Conservation (phyloP, 2,329 filamentous ascomycete genomes). For the Penicillium sclerotiorum region DNA sequence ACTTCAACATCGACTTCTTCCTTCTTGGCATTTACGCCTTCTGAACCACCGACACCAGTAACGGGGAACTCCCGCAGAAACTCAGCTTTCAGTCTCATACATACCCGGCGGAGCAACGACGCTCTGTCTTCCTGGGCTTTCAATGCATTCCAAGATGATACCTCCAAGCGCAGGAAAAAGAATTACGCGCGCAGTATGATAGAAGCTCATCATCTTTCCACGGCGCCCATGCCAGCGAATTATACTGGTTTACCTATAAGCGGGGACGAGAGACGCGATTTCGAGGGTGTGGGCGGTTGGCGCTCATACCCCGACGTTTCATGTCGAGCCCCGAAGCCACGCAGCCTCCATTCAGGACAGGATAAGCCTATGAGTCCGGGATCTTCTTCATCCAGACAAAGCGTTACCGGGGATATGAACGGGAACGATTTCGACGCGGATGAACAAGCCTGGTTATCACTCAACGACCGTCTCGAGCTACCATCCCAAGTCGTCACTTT, state of each 20-base stretch:
- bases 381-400: constrained; percentile 29
- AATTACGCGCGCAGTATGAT: constrained; percentile 23
- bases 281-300: constrained; percentile 49
- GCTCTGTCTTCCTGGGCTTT: constrained; percentile 8
- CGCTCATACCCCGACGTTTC: constrained; percentile 22
- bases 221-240: constrained; percentile 12
- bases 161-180: constrained; percentile 6
- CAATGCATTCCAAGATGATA: constrained; percentile 7
- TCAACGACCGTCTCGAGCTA: constrained; percentile 42
- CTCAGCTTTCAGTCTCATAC: constrained; percentile 22
- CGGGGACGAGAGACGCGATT: constrained; percentile 43
- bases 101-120: constrained; percentile 15
- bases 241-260: constrained; percentile 32
- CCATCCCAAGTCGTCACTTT: constrained; percentile 34
- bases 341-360: constrained; percentile 16
- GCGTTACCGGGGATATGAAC: constrained; percentile 19
- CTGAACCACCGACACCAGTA: constrained; percentile 30
- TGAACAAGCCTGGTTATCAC: constrained; percentile 41
- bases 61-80: constrained; percentile 26
- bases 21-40: constrained; percentile 32
- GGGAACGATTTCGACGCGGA: constrained; percentile 28
- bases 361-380: constrained; percentile 24
- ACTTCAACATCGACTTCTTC: constrained; percentile 30
- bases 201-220: constrained; percentile 23
- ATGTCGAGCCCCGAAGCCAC: constrained; percentile 12